Percentiles rank a stretch among this genome's conserved stretches.
Evolutionary conservation across 495 filamentous ascomycete species (phyloP).

Genomic region (Tuber melanosporum): DNA sequence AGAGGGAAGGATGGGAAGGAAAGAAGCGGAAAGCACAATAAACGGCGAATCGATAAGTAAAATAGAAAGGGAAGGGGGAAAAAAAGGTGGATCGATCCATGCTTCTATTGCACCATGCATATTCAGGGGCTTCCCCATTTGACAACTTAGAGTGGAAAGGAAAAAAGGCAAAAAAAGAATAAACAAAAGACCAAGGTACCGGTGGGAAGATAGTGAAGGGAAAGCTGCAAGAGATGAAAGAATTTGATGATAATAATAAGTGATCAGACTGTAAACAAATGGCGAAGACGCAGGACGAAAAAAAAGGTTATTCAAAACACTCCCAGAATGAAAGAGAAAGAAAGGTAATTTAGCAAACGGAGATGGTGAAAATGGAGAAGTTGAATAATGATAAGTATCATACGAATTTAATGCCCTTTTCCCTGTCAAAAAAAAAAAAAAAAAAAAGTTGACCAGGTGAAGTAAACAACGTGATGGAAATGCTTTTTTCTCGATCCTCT

Average conservation of each 20-base stretch:
- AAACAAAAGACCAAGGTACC: constrained; percentile 19
- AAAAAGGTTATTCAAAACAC: background rate
- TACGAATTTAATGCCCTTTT: background rate
- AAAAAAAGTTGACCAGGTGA: background rate
- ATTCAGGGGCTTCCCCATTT: constrained; percentile 22
- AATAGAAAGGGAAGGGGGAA: background rate
- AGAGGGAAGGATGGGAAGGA: background rate
- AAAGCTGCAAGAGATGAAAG: constrained; percentile 12
- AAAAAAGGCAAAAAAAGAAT: constrained; percentile 14
- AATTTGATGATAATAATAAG: background rate
- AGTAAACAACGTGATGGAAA: background rate
- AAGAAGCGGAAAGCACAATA: background rate
- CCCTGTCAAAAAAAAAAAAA: background rate
- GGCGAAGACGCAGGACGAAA: background rate
- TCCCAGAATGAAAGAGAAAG: background rate
- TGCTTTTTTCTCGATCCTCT: background rate
- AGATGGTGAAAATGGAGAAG: background rate
- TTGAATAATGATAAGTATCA: background rate
- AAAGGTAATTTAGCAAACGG: background rate
- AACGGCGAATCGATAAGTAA: background rate
- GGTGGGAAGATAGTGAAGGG: constrained; percentile 15
- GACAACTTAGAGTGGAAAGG: constrained; percentile 31
- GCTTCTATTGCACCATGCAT: constrained; percentile 34
- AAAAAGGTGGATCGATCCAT: constrained; percentile 9
- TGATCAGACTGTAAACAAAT: background rate